phyloP scores from a whole-genome alignment of 2,329 filamentous ascomycete genomes.

The Massarina eburnea region DNA sequence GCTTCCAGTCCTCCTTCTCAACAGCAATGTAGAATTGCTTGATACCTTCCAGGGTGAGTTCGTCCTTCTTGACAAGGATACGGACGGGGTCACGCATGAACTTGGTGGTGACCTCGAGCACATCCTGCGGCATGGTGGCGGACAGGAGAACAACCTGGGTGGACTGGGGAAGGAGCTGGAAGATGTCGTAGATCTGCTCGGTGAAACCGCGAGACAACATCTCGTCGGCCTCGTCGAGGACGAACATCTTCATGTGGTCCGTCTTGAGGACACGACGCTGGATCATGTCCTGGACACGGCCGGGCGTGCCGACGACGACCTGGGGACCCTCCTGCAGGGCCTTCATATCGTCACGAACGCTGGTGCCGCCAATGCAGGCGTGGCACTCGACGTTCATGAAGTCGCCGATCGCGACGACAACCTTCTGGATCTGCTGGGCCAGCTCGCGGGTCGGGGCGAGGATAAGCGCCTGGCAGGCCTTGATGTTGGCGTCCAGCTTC shows the following conservation, averaged over 20 bases:
- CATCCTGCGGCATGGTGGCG: constrained; percentile 98
- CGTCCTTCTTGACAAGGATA: constrained; percentile 99
- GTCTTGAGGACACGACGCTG: constrained; percentile 96
- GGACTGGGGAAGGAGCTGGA: constrained; percentile 95
- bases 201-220: constrained; percentile 99
- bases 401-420: constrained; percentile 96
- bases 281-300: constrained; percentile 99
- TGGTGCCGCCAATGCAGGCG: constrained; percentile 98
- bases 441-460: constrained; percentile 97
- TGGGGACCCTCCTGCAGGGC: constrained; percentile 93
- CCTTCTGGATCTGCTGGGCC: constrained; percentile 99
- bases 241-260: constrained; percentile 99
- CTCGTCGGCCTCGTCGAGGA: constrained; percentile 98
- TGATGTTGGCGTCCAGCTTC: constrained; percentile 94
- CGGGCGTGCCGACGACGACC: constrained; percentile 95
- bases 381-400: constrained; percentile 99
- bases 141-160: constrained; percentile 98
- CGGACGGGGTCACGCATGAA: constrained; percentile 99
- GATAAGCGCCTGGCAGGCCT: constrained; percentile 97
- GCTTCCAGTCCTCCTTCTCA: constrained; percentile 99
- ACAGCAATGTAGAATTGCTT: constrained; percentile 99
- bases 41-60: constrained; percentile 99
- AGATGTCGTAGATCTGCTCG: constrained; percentile 99
- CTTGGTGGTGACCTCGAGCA: constrained; percentile 98
- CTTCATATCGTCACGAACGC: constrained; percentile 98